Evolutionary conservation across 768 basidiomycete species (phyloP), one percentile per base, ranked within the genome.

Genomic region (Rhodotorula taiwanensis): DNA sequence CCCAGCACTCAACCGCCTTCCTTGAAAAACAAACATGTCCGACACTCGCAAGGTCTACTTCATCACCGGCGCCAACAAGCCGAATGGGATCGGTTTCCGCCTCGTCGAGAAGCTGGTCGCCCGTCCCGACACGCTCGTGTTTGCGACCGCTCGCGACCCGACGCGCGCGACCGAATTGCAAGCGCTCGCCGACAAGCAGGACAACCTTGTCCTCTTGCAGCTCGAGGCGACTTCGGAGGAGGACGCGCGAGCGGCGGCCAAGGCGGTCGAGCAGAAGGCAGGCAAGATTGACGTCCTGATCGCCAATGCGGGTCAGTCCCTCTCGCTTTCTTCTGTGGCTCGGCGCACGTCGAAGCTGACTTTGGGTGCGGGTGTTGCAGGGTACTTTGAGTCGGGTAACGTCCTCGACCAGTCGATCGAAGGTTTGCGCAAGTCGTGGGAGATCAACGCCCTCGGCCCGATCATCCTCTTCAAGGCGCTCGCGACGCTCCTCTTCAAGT

Each of bases 301-400:
- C 31, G 72, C 72, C 39, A 72, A 72, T 52, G 72, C 72, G 2
- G 72, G 72, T 72, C n/a, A n/a, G 68, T 20, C 4, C n/a, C n/a
- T n/a, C n/a, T n/a, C 13, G 7, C 9, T n/a, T n/a, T n/a, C n/a
- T n/a, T n/a, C n/a, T n/a, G n/a, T n/a, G n/a, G n/a, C n/a, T n/a
- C n/a, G n/a, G 15, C 28, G 6, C 30, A n/a, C n/a, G n/a, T n/a
- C n/a, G n/a, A n/a, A n/a, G n/a, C n/a, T n/a, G n/a, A n/a, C n/a
- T n/a, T n/a, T n/a, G n/a, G n/a, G n/a, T n/a, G n/a, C n/a, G n/a
- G n/a, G n/a, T n/a, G n/a, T n/a, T n/a, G 14, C 25, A 52, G 43
- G 25, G 23, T 27, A 31, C n/a, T 27, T 20, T 13, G 51, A 34
- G 23, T 31, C 54, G 27, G 25, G n/a, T 39, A 3, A 10, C 36